Base-by-base conservation (phyloP, 768 basidiomycete species). In the Russula brevipes region DNA sequence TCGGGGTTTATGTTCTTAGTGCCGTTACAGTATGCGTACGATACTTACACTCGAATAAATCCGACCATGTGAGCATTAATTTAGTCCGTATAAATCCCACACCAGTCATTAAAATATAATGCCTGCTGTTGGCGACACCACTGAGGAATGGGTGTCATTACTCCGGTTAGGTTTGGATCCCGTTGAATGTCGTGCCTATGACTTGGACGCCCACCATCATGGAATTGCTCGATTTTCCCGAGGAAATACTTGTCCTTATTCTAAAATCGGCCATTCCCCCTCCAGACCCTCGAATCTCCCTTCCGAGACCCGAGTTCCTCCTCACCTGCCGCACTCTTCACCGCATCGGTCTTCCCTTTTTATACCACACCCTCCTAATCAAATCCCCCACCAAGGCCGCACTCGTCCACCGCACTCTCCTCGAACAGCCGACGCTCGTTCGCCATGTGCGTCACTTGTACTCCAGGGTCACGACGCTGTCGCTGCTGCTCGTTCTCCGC, bases 341-440 rank as follows among this genome's bases (percentile, higher is more conserved):
- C 35, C 63, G 63, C 17, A 64, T 64, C 16, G 58, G 63, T 16
- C 46, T 56, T 36, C 63, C 63, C 30, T 51, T 60, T 44, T 19
- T 64, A 44, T 64, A 64, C 38, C 63, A 11, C 38, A 55, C 58
- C 35, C 19, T 64, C 17, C 17, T 50, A n/a, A 35, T 60, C 14
- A 41, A 24, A 54, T 38, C 52, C 5, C 19, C 46, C 5, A n/a
- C 33, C 6, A 36, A 44, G 11, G 44, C 58, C 31, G 19, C 1
- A 10, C n/a, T 16, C 41, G 16, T 64, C 7, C 19, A 50, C 6
- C 47, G 46, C 12, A 55, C 63, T 0, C 47, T 64, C 58, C 41
- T 51, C 10, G 47, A 42, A 50, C 54, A 7, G 4, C 63, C 63
- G 12, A 10, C 57, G 24, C 49, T 64, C 45, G 58, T 51, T 14